phyloP scores from a whole-genome alignment of 768 basidiomycete species.

The Leccinum olivaceopallidum region DNA sequence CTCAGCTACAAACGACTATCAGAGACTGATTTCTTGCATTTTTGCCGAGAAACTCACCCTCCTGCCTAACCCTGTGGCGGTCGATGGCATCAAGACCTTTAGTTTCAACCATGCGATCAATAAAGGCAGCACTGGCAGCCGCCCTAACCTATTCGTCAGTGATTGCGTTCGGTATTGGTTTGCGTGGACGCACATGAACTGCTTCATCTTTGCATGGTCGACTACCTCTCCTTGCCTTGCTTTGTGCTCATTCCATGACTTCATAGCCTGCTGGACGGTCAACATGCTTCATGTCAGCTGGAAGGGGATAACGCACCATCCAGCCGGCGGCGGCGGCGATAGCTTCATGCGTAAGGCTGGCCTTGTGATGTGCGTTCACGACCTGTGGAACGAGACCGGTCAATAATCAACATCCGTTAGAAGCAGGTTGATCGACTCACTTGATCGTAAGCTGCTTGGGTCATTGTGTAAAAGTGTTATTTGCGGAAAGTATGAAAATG shows the following conservation, averaged over 20 bases:
- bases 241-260: constrained; percentile 59
- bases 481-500: not conserved
- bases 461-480: constrained; percentile 13
- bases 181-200: constrained; percentile 41
- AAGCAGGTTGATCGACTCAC: constrained; percentile 13
- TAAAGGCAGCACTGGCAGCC: constrained; percentile 52
- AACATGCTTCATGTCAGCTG: not conserved
- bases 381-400: constrained; percentile 36
- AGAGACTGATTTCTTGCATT: not conserved
- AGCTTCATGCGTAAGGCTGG: constrained; percentile 62
- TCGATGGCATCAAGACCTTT: constrained; percentile 56
- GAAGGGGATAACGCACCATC: constrained; percentile 41
- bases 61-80: constrained; percentile 40
- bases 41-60: constrained; percentile 25
- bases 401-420: not conserved
- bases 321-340: constrained; percentile 67
- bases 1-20: constrained; percentile 13
- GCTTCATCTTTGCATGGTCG: constrained; percentile 57
- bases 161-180: not conserved
- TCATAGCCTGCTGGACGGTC: constrained; percentile 49
- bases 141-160: constrained; percentile 39
- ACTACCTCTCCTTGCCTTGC: constrained; percentile 48
- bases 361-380: constrained; percentile 51
- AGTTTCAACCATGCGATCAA: constrained; percentile 57
- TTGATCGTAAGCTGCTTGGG: constrained; percentile 17